phyloP scores from a whole-genome alignment of 208 protist species.

The Wallacemonas rigidus region DNA sequence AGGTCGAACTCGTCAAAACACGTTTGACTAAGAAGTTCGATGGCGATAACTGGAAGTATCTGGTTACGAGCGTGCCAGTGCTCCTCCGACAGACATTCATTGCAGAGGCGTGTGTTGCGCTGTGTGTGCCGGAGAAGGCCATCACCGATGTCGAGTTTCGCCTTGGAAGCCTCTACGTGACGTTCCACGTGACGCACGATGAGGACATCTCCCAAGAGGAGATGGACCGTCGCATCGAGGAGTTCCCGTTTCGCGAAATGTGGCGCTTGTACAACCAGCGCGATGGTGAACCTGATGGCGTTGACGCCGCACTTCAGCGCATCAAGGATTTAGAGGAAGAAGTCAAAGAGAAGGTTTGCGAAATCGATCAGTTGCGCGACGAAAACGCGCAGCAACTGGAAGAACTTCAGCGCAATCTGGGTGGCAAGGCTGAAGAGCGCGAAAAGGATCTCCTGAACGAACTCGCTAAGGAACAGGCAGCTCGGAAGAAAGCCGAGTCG shows the following conservation, averaged over 20 bases:
- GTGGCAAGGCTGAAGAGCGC: slow-evolving; percentile 25
- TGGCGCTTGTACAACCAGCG: slow-evolving; percentile 76
- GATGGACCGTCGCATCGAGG: slow-evolving; percentile 67
- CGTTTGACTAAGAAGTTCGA: slow-evolving; percentile 73
- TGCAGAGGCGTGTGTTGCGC: slow-evolving; percentile 54
- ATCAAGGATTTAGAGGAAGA: slow-evolving; percentile 65
- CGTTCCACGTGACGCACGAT: slow-evolving; percentile 82
- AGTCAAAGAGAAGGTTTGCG: slow-evolving; percentile 43
- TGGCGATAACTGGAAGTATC: slow-evolving; percentile 70
- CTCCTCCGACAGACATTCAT: slow-evolving; percentile 57
- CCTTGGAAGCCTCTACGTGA: slow-evolving; percentile 85
- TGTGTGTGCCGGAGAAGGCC: slow-evolving; percentile 38
- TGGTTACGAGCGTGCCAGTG: slow-evolving; percentile 37
- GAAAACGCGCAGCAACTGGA: slow-evolving; percentile 32
- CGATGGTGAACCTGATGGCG: slow-evolving; percentile 49
- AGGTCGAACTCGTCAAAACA: slow-evolving; percentile 15
- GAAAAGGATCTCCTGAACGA: slow-evolving; percentile 46
- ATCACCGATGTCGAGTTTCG: slow-evolving; percentile 58
- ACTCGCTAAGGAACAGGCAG: slow-evolving; percentile 49
- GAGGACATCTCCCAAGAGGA: slow-evolving; percentile 71
- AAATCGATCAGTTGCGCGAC: slow-evolving; percentile 47
- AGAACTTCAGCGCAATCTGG: slow-evolving; percentile 45
- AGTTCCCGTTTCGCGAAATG: slow-evolving; percentile 83
- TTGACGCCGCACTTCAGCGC: slow-evolving; percentile 59
- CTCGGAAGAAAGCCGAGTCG: slow-evolving; percentile 39